Base-by-base conservation (phyloP, 2,329 filamentous ascomycete species). In the Rhynchosporium secalis region DNA sequence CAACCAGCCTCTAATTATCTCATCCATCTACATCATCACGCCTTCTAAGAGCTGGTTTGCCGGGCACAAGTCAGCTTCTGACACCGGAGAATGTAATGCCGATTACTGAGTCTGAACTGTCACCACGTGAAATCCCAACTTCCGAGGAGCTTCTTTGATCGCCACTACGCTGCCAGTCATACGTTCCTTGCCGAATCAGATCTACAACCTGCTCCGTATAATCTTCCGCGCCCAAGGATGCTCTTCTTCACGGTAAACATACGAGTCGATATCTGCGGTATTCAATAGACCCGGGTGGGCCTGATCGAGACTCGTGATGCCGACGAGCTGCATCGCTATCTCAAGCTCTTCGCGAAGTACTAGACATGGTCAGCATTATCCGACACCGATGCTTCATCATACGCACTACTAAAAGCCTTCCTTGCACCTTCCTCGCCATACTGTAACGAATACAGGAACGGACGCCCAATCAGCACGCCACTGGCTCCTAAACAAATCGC, bases 301-400 rank as follows among this genome's bases (percentile, higher is more conserved):
- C 69, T 87, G 78, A 60, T 81, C 77, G 12, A 88, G 73, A 60
- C 81, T 79, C 1, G 83, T 86, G 41, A 88, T 79, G 1, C 86
- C 86, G 46, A 85, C 80, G 68, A 87, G 78, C 43, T 82, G 79
- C 86, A 88, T 88, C 1, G 84, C 82, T 5, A 81, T 86, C 65
- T 85, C 80, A 4, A 88, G 73, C 71, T 89, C 86, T 62, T 88
- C 85, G 52, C 76, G 76, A 13, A 84, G 65, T n/a, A 81, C 78
- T 80, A 20, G 9, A 36, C 10, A 3, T 41, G 3, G 58, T 73
- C 46, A 60, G 62, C 41, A 12, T 3, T 8, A 15, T 29, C 6
- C 4, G 38, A 15, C 10, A 13, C 28, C 4, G 2, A 29, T 29
- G 8, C 49, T 15, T 13, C 13, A 2, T 12, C 15, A 4, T 15